These are phyloP conservation scores for Neonectria coccinea DNA, from an alignment of 2,329 filamentous ascomycete genomes.

Conservation along the genomic window DNA sequence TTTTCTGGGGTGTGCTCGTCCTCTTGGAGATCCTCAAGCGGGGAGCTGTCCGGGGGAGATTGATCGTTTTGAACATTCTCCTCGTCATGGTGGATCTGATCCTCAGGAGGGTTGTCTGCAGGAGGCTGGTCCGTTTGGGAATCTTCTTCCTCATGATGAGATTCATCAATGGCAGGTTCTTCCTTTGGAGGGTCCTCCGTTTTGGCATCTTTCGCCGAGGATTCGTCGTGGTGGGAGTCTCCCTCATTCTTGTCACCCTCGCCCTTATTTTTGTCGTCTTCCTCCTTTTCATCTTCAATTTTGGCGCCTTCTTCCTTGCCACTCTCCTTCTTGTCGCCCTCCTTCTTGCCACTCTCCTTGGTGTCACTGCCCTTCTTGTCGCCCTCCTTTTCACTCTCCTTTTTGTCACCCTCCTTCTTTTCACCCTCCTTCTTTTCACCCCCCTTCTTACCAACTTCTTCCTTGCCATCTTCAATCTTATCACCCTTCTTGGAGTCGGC, in stretches of 20 bases:
- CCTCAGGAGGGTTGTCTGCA: neutral
- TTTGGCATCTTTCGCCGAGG: neutral
- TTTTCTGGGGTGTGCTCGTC: neutral
- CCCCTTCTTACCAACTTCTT: neutral
- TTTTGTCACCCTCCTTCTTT: neutral
- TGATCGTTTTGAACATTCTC: neutral
- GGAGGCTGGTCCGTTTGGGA: neutral
- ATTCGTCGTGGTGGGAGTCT: neutral
- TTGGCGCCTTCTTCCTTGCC: neutral
- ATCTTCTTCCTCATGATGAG: neutral
- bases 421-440: neutral
- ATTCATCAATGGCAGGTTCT: neutral
- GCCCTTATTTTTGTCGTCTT: neutral
- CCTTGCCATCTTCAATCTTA: neutral
- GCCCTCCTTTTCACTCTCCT: neutral
- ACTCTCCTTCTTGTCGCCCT: neutral
- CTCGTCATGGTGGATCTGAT: neutral
- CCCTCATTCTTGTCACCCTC: conserved; percentile 21
- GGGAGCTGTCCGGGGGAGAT: neutral
- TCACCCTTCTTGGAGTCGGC: neutral
- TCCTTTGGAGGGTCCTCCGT: neutral
- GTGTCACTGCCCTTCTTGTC: neutral
- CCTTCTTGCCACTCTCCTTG: neutral
- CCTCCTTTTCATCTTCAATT: neutral
- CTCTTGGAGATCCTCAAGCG: neutral